Evolutionary conservation across 108 stramenopile species (phyloP).

Genomic region (Tribonema minus): DNA sequence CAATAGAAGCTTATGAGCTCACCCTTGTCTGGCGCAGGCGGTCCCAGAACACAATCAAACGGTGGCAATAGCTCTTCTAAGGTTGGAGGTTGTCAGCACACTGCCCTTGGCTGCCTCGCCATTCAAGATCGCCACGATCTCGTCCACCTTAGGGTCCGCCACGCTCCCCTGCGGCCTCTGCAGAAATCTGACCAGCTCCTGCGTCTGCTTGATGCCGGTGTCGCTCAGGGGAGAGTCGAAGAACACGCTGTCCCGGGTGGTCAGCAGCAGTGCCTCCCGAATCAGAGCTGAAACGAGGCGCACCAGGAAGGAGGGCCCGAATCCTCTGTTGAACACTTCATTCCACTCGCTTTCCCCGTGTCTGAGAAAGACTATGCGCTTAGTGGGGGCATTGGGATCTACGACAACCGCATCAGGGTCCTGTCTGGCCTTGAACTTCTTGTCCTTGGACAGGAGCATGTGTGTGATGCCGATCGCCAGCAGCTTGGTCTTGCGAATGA

Average conservation of each 20-base stretch:
- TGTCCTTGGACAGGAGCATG: conserved; percentile 31
- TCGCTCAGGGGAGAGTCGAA: conserved; percentile 43
- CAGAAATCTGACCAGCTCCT: conserved; percentile 32
- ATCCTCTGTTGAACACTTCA: conserved; percentile 42
- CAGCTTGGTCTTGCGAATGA: conserved; percentile 31
- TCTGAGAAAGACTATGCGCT: conserved; percentile 50
- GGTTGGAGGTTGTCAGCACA: conserved; percentile 43
- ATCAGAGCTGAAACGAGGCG: conserved; percentile 13
- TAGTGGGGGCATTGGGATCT: neutral
- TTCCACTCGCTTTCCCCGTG: conserved; percentile 58
- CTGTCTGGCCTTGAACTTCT: conserved; percentile 25
- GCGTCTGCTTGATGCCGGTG: conserved; percentile 38
- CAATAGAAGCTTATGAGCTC: too few species aligned
- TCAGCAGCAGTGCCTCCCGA: conserved; percentile 29
- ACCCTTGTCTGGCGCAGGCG: conserved; percentile 7
- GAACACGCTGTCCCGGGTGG: conserved; percentile 28
- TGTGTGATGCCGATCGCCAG: conserved; percentile 13
- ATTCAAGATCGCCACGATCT: conserved; percentile 4
- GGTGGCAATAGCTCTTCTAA: conserved; percentile 48
- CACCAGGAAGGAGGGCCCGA: conserved; percentile 29
- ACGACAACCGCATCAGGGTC: neutral
- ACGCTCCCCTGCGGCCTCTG: conserved; percentile 19
- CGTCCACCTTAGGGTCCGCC: conserved; percentile 1
- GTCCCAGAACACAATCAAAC: conserved; percentile 47
- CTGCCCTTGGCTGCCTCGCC: conserved; percentile 10